Percentiles rank a stretch among this genome's conserved stretches.
Evolutionary conservation across 2,329 filamentous ascomycete species (phyloP).

Genomic region (Eurotiales sp.): DNA sequence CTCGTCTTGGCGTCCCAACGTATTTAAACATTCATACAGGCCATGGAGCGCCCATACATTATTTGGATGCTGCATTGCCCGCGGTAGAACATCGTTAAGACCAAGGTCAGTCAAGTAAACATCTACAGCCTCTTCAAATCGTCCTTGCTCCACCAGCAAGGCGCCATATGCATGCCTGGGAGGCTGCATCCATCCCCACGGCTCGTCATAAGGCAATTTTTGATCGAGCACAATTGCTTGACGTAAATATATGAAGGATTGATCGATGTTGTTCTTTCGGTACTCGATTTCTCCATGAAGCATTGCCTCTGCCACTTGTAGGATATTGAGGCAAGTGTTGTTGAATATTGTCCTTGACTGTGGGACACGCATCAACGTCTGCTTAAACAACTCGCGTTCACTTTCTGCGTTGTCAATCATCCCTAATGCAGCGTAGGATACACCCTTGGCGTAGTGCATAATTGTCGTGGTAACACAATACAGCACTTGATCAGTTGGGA

Average conservation of each 20-base stretch:
- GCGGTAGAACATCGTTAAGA: constrained; percentile 52
- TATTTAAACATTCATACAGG: constrained; percentile 61
- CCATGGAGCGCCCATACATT: constrained; percentile 72
- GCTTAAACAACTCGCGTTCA: constrained; percentile 49
- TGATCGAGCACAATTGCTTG: constrained; percentile 57
- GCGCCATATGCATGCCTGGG: constrained; percentile 62
- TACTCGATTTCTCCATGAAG: constrained; percentile 63
- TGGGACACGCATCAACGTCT: constrained; percentile 51
- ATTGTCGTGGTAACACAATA: constrained; percentile 66
- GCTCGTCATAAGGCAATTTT: constrained; percentile 60
- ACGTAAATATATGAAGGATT: constrained; percentile 55
- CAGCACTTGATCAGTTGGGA: constrained; percentile 43
- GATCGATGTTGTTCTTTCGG: constrained; percentile 52
- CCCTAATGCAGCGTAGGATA: constrained; percentile 59
- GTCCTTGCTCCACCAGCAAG: constrained; percentile 59
- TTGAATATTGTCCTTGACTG: constrained; percentile 61
- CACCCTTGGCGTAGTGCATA: constrained; percentile 60
- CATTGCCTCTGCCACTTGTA: constrained; percentile 57
- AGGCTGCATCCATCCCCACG: constrained; percentile 70
- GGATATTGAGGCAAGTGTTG: constrained; percentile 59
- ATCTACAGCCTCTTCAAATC: constrained; percentile 46
- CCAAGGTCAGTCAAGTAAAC: constrained; percentile 59
- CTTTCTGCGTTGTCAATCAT: constrained; percentile 40
- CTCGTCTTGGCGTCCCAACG: constrained; percentile 46
- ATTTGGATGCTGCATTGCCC: constrained; percentile 61